Evolutionary conservation across 2,329 filamentous ascomycete genomes (phyloP).

Genomic region (Paecilomyces fulvus): DNA sequence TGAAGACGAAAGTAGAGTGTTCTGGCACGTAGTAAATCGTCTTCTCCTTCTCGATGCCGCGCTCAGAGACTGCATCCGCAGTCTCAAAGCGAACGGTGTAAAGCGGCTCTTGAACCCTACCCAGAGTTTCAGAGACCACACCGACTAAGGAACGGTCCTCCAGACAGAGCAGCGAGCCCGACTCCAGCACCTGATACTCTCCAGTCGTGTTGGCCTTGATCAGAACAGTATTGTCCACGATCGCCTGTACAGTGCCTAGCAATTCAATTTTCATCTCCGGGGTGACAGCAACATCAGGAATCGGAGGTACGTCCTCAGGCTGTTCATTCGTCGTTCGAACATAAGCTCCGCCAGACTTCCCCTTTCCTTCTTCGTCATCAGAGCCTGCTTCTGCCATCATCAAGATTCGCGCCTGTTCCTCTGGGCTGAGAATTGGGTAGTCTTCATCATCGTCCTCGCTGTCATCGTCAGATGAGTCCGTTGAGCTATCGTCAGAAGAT

Average conservation of each 20-base stretch:
- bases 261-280: constrained; percentile 67
- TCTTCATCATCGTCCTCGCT: constrained; percentile 43
- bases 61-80: constrained; percentile 56
- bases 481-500: constrained; percentile 50
- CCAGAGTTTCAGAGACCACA: constrained; percentile 75
- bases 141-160: constrained; percentile 69
- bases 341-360: constrained; percentile 36
- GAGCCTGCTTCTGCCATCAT: constrained; percentile 76
- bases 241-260: constrained; percentile 65
- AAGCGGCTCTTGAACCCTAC: constrained; percentile 73
- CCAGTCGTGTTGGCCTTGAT: constrained; percentile 71
- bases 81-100: constrained; percentile 74
- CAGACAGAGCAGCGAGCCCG: constrained; percentile 73
- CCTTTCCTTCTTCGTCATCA: constrained; percentile 60
- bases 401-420: constrained; percentile 74
- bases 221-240: constrained; percentile 70
- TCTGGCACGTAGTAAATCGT: constrained; percentile 71
- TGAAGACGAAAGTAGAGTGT: constrained; percentile 79
- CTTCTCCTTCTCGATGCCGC: constrained; percentile 59
- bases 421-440: constrained; percentile 67
- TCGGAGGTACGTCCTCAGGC: constrained; percentile 54
- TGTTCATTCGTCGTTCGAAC: constrained; percentile 77
- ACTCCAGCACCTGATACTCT: constrained; percentile 76
- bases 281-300: constrained; percentile 71
- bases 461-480: constrained; percentile 53